Conservation (phyloP, 1,139 yeast genomes). For the Saccharomyces pastorianus region DNA sequence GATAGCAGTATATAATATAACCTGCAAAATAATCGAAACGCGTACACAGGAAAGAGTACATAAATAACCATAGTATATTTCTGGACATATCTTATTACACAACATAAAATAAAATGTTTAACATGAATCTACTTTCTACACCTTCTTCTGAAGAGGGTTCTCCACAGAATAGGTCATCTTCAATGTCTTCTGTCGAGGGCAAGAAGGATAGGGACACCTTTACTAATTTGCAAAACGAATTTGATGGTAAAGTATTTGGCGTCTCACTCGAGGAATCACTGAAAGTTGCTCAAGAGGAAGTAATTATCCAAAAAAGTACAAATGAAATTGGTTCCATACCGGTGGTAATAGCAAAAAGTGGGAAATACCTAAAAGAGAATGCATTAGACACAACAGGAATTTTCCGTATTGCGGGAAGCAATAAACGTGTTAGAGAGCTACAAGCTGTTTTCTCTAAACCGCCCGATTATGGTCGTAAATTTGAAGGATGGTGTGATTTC, state of each 20-base stretch:
- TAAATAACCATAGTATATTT: background rate
- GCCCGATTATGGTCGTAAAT: constrained; percentile 75
- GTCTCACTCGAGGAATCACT: constrained; percentile 61
- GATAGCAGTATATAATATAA: background rate
- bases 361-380: constrained; percentile 66
- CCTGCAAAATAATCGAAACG: background rate
- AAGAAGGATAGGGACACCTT: constrained; percentile 1
- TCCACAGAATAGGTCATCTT: background rate
- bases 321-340: constrained; percentile 11
- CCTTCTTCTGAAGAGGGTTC: background rate
- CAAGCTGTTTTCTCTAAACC: constrained; percentile 73
- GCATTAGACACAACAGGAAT: constrained; percentile 76
- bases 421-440: constrained; percentile 72
- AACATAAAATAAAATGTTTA: background rate
- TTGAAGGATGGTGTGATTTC: constrained; percentile 68
- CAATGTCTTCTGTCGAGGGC: background rate
- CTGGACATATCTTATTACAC: background rate
- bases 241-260: constrained; percentile 50
- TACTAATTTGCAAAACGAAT: constrained; percentile 20
- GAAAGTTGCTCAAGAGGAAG: constrained; percentile 40
- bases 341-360: constrained; percentile 79
- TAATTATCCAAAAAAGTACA: constrained; percentile 7
- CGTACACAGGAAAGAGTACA: background rate
- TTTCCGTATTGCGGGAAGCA: constrained; percentile 83
- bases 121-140: background rate